Percentiles rank a stretch among this genome's conserved stretches.
Evolutionary conservation across 192 early-diverging fungal genomes (phyloP).

Genomic region (Umbelopsis vinacea): DNA sequence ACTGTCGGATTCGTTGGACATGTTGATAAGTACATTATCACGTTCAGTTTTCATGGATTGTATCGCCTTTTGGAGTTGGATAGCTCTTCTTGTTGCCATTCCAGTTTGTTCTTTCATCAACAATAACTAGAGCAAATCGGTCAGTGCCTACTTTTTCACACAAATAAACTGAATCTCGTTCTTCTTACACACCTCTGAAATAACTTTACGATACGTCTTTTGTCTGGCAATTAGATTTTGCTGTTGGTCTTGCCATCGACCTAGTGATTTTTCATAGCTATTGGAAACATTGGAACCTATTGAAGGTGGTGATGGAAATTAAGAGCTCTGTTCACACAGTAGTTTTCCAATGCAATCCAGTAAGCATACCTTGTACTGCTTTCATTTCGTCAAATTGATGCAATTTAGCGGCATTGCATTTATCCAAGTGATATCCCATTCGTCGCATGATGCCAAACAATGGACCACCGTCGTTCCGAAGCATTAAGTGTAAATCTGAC

Average conservation of each 20-base stretch:
- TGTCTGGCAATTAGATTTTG: neutral
- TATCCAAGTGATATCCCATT: constrained; percentile 15
- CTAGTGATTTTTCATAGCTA: neutral
- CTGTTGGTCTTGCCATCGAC: constrained; percentile 13
- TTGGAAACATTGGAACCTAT: neutral
- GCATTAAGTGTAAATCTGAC: neutral
- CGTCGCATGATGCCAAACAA: constrained; percentile 15
- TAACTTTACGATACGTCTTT: neutral
- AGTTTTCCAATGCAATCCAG: too few relatives aligned
- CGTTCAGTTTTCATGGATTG: neutral
- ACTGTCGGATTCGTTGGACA: too few relatives aligned
- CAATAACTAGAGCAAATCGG: neutral
- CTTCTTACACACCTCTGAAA: neutral
- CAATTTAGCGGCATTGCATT: neutral
- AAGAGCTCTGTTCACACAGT: too few relatives aligned
- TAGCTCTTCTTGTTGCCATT: neutral
- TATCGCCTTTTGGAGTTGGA: neutral
- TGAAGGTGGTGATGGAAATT: too few relatives aligned
- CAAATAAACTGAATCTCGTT: neutral
- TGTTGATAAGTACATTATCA: neutral
- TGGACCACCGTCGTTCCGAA: neutral
- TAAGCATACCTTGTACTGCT: neutral
- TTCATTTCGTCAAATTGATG: neutral
- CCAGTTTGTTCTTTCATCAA: neutral
- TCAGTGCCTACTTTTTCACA: neutral